These are phyloP conservation scores for Euphorbia tirucalli DNA, from an alignment of 345 rosid species.

Conservation along the genomic window DNA sequence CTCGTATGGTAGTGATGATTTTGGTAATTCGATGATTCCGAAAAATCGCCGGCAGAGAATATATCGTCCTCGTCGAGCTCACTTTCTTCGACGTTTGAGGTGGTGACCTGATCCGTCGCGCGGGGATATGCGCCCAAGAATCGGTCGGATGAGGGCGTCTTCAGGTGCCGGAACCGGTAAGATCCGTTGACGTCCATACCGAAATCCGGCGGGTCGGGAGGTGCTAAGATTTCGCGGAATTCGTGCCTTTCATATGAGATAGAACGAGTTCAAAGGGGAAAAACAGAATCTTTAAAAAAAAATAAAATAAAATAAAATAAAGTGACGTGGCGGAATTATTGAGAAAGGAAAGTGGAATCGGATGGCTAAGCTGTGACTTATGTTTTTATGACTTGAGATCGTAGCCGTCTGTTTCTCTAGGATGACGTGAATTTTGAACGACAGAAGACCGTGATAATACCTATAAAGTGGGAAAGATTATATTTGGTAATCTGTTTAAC, in stretches of 20 bases:
- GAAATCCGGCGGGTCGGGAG: slow-evolving; percentile 1
- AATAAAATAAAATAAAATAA: not conserved
- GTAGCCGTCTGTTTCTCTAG: not conserved
- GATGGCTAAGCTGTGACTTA: not conserved
- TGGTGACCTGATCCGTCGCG: slow-evolving; percentile 21
- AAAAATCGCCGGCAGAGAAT: slow-evolving; percentile 52
- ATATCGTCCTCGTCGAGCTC: slow-evolving; percentile 75
- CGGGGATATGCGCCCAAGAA: slow-evolving; percentile 35
- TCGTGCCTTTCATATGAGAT: not conserved
- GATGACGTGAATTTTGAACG: not conserved
- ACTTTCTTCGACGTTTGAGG: slow-evolving; percentile 33
- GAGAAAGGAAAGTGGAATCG: not conserved
- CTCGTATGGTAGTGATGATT: slow-evolving; percentile 9
- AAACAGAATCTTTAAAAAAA: not conserved
- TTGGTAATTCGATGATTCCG: slow-evolving; percentile 24
- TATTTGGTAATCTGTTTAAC: too few species aligned
- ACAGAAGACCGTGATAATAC: too few species aligned
- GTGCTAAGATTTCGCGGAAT: not conserved
- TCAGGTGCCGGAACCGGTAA: slow-evolving; percentile 32
- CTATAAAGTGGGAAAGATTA: too few species aligned
- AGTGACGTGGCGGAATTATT: slow-evolving; percentile 17
- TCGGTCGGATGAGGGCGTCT: slow-evolving; percentile 33
- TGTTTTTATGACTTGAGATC: not conserved
- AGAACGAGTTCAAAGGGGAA: not conserved
- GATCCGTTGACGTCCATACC: slow-evolving; percentile 37